phyloP scores from a whole-genome alignment of 352 stramenopile genomes.

The Phytophthora sansomeana region DNA sequence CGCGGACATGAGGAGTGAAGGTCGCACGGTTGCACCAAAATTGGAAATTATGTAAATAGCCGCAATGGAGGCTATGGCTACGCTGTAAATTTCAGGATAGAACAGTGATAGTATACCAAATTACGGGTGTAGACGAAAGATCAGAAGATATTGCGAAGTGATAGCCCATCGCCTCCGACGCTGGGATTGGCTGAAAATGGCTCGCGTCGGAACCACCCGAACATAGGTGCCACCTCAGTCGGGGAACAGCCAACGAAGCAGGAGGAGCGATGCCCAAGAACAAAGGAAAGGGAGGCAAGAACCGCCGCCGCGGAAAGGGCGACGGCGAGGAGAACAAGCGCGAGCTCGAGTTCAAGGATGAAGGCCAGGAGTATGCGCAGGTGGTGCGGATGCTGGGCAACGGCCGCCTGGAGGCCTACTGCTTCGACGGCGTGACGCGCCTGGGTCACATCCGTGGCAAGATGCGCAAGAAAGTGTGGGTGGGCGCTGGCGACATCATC shows the following conservation, averaged over 20 bases:
- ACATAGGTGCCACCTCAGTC: slow-evolving; percentile 31
- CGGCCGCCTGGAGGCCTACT: slow-evolving; percentile 98
- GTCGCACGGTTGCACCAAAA: background rate
- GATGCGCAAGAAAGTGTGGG: slow-evolving; percentile 99
- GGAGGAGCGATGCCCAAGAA: slow-evolving; percentile 80
- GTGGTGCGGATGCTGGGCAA: slow-evolving; percentile 99
- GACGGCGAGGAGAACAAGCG: slow-evolving; percentile 99
- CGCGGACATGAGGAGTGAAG: slow-evolving; percentile 10
- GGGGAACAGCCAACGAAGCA: slow-evolving; percentile 27
- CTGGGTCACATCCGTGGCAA: slow-evolving; percentile 99
- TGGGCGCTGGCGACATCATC: slow-evolving; percentile 99
- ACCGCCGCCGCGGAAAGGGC: slow-evolving; percentile 97
- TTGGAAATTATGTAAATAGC: background rate
- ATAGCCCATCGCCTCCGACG: too few relatives aligned
- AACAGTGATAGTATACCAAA: background rate
- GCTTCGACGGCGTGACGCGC: slow-evolving; percentile 98
- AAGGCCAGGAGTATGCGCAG: slow-evolving; percentile 98
- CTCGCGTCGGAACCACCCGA: slow-evolving; percentile 33
- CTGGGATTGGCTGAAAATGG: slow-evolving; percentile 37
- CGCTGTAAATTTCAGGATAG: too few relatives aligned
- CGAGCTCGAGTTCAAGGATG: slow-evolving; percentile 99
- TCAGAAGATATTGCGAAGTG: background rate
- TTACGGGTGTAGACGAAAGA: background rate
- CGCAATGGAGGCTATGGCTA: background rate
- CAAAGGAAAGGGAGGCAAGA: slow-evolving; percentile 98